Base-by-base conservation (phyloP, 2,329 filamentous ascomycete species). In the Dothistroma pini region DNA sequence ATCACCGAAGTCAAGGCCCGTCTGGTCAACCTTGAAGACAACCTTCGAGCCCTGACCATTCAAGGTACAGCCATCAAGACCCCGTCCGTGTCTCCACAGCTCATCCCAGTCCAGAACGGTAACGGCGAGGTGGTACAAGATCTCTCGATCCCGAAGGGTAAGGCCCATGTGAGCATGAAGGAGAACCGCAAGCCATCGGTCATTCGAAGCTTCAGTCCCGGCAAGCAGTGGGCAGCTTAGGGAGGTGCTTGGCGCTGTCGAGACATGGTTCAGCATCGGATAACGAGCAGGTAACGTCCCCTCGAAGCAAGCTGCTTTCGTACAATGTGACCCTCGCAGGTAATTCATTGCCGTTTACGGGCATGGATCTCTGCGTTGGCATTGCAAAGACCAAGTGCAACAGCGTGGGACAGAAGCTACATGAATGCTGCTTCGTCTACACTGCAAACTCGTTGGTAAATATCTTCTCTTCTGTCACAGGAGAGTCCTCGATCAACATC, bases 91-190 rank as follows among this genome's bases (percentile, higher is more conserved):
- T 51, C 58, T 22, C 32, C 61, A 6, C 69, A 71, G 35, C 58
- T 54, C 34, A 22, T 71, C n/a, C 61, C 67, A 2, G 56, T 67
- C 38, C 47, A 56, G 53, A 65, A 58, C 12, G 47, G 56, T 25
- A 63, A 65, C 58, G 65, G 66, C n/a, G 59, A 62, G 49, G 48
- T 57, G 7, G 32, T 69, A 44, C 9, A 44, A 49, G 63, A 68
- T 21, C 48, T 71, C n/a, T 49, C 53, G 6, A 59, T 71, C 14
- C 65, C 67, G 3, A 72, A 69, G 51, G 70, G 68, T 14, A 61
- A 50, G 21, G 35, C 61, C n/a, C 38, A 54, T 25, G 54, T 66
- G 14, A 38, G 29, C 25, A 53, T 66, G 6, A 31, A 62, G 44
- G 52, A 57, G 31, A 59, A 61, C 38, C 48, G 29, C 10, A 32